Evolutionary conservation across 345 rosid species (phyloP), one percentile per base, ranked within the genome.

Genomic region (Erucastrum elatum): DNA sequence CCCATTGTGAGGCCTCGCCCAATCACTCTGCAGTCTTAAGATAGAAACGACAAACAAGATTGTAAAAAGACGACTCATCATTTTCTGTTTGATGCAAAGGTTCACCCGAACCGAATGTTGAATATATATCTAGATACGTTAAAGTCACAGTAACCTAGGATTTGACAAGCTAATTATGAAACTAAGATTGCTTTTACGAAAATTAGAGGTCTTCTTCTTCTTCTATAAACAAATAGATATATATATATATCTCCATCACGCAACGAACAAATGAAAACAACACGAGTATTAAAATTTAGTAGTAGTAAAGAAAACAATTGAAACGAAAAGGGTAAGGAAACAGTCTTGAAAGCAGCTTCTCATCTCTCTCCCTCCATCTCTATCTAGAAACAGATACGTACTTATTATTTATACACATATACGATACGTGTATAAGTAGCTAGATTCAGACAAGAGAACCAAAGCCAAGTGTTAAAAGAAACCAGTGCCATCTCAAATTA

Each of bases 341-440:
- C 77, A 71, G 33, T 39, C 1, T 51, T 83, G 97, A 91, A 91
- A 90, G 81, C 85, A 70, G 74, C 92, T 62, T 70, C 79, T 62
- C 92, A 91, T 76, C 71, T 77, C 61, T 74, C 77, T 71, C 26
- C 31, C 60, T 51, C 21, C 21, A 21, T 21, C 21, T 21, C 21
- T 51, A 51, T 53, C 56, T 58, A n/a, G 61, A 37, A 49, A 35
- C 27, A 49, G 11, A 67, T 11, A 51, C 60, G 30, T 67, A 58
- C 5, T 31, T 37, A 64, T 25, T 44, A 64, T 25, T 44, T 44
- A 4, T 46, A 46, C 53, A 26, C 21, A 51, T 9, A 37, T 12
- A 35, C 46, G 13, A 21, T 21, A 11, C 21, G 21, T 21, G 51
- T 27, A n/a, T 9, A 70, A 84, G 72, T 33, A 53, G 46, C 30